phyloP scores from a whole-genome alignment of 805 yeast species.

The Ogataea ramenticola region DNA sequence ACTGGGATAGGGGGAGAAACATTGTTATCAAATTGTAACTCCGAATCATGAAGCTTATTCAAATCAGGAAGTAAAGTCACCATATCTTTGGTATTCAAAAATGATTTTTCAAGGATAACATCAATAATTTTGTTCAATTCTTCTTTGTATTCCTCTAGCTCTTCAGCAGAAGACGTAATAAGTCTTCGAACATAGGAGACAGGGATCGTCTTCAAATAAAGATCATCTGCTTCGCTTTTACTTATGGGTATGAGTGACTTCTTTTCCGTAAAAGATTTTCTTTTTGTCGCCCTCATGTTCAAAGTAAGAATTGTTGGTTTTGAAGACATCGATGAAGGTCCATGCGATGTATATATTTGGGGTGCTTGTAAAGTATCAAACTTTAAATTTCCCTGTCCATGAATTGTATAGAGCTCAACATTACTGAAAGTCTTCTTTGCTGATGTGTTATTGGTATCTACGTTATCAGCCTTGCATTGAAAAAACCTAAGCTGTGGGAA shows the following conservation, averaged over 20 bases:
- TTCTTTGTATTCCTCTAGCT: conserved; percentile 1
- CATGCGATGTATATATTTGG: not conserved
- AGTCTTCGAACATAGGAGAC: conserved; percentile 1
- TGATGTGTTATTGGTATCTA: not conserved
- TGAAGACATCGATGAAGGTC: not conserved
- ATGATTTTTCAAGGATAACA: not conserved
- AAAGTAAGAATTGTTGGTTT: conserved; percentile 2
- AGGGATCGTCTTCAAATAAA: conserved; percentile 3
- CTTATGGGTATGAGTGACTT: not conserved
- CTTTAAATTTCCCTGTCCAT: not conserved
- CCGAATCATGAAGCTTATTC: not conserved
- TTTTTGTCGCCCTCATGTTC: conserved; percentile 3
- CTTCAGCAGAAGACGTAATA: conserved; percentile 1
- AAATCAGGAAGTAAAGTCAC: not conserved
- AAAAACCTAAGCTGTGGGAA: conserved; percentile 5
- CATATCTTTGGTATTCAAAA: not conserved
- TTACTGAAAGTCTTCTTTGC: not conserved
- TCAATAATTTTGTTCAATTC: conserved; percentile 2
- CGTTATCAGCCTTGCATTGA: conserved; percentile 2
- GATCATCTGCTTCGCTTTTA: not conserved
- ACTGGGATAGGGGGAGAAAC: not conserved
- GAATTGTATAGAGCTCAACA: not conserved
- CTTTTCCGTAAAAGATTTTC: not conserved
- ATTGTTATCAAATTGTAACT: not conserved
- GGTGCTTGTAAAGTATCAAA: not conserved